Conservation (phyloP, 1,284 basidiomycete genomes). For the Caloboletus firmus region DNA sequence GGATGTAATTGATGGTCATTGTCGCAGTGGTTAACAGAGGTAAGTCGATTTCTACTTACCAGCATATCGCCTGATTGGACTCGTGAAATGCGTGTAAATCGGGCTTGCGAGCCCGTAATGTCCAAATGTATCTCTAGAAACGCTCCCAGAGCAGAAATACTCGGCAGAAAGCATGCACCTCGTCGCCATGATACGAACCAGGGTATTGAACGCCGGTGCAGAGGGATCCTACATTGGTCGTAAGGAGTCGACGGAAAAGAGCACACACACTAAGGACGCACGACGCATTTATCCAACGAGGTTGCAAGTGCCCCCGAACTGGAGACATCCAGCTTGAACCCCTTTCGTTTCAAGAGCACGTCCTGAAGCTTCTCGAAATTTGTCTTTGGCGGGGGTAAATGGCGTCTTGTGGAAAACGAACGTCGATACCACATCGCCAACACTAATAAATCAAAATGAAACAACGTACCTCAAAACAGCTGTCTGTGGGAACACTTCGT, state of each 20-base stretch:
- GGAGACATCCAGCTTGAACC: slow-evolving; percentile 87
- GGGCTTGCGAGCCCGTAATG: slow-evolving; percentile 96
- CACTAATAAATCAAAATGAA: neutral
- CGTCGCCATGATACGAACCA: slow-evolving; percentile 99
- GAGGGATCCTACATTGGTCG: slow-evolving; percentile 58
- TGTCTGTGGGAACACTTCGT: slow-evolving; percentile 94
- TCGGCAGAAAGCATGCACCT: slow-evolving; percentile 98
- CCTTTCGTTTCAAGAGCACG: slow-evolving; percentile 84
- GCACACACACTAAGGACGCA: slow-evolving; percentile 41
- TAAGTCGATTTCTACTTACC: slow-evolving; percentile 50
- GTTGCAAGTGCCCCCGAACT: slow-evolving; percentile 89
- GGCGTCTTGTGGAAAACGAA: slow-evolving; percentile 59
- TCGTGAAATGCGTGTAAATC: slow-evolving; percentile 99
- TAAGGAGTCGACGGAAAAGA: neutral
- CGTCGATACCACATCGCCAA: neutral
- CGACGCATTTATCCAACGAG: slow-evolving; percentile 87
- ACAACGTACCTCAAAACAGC: slow-evolving; percentile 78
- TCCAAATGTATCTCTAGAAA: slow-evolving; percentile 88
- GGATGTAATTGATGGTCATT: slow-evolving; percentile 9
- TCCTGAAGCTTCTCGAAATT: slow-evolving; percentile 98
- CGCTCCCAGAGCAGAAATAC: slow-evolving; percentile 96
- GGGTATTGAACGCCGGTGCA: slow-evolving; percentile 92
- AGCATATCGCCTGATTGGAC: slow-evolving; percentile 90
- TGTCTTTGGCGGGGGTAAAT: slow-evolving; percentile 87
- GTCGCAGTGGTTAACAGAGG: slow-evolving; percentile 19